Evolutionary conservation across 2,329 filamentous ascomycete species (phyloP), one percentile per base, ranked within the genome.

Genomic region (Cladosporium sp.): DNA sequence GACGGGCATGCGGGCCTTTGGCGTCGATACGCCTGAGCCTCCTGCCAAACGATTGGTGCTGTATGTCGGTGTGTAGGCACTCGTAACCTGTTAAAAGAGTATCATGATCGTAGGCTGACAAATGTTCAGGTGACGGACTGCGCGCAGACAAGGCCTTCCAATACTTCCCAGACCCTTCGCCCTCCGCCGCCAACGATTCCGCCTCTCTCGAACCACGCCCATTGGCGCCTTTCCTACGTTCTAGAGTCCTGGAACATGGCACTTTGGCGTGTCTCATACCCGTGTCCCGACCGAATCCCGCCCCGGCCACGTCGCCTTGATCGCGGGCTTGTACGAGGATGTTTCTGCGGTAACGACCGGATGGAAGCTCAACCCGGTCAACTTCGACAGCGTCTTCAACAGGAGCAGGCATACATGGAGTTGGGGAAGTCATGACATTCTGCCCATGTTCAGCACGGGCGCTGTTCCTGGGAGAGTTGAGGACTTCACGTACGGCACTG

Each of bases 321-420:
- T 99, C 62, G 93, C 93, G 6, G 93, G 93, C 4, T 73, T 99
- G 32, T 99, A 99, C 67, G 93, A 99, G 70, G 93, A 99, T 75
- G 93, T 99, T 1, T 97, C 93, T 29, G 88, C 93, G 2, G 93
- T 99, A 17, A 95, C 88, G 24, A 99, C 95, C 1, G 93, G 93
- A 13, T 99, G 93, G 93, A 97, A 99, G 72, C 74, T 96, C 60
- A 99, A 99, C 66, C 93, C 93, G 0, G 93, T 99, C 64, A 88
- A 97, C 66, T 99, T 99, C 64, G 93, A 99, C 73, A 97, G 92
- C 64, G 90, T 99, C 9, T 99, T 99, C 80, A 99, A 99, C 68
- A 83, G 89, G 56, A 97, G 92, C 66, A 79, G 86, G 40, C 95
- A 99, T 71, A 99, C 95, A 7, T 99, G 93, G 93, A 96, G 91